Evolutionary conservation across 305 asterid genomes (phyloP).

Genomic region (Stenogyne calaminthoides): DNA sequence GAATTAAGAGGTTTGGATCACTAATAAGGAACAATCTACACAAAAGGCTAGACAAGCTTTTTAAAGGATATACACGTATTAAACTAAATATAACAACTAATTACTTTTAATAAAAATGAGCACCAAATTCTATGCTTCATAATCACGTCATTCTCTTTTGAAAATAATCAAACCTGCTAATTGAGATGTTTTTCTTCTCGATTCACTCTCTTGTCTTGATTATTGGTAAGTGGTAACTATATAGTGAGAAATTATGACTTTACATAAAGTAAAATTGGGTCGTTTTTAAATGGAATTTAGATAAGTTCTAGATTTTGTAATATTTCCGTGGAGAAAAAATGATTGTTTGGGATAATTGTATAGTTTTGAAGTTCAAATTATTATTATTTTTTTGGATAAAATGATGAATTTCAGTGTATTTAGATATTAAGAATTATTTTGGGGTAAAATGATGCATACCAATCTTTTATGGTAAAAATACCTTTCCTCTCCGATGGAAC

Average conservation of each 20-base stretch:
- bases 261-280: not conserved
- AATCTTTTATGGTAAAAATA: too few species aligned
- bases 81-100: not conserved
- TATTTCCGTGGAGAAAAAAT: too few species aligned
- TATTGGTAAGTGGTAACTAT: too few species aligned
- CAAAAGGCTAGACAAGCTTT: not conserved
- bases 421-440: too few species aligned
- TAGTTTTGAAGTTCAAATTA: too few species aligned
- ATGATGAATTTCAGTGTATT: too few species aligned
- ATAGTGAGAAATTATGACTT: not conserved
- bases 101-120: not conserved
- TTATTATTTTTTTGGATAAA: too few species aligned
- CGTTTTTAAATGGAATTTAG: too few species aligned
- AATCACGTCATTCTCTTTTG: not conserved
- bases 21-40: conserved; percentile 26
- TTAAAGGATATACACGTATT: not conserved
- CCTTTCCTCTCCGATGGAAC: too few species aligned
- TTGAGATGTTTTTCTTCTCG: not conserved
- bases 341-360: too few species aligned
- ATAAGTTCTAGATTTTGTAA: too few species aligned
- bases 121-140: not conserved
- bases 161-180: not conserved
- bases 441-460: too few species aligned
- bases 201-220: not conserved
- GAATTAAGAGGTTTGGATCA: not conserved